phyloP scores from a whole-genome alignment of 768 basidiomycete species.

The Amanita phalloides region DNA sequence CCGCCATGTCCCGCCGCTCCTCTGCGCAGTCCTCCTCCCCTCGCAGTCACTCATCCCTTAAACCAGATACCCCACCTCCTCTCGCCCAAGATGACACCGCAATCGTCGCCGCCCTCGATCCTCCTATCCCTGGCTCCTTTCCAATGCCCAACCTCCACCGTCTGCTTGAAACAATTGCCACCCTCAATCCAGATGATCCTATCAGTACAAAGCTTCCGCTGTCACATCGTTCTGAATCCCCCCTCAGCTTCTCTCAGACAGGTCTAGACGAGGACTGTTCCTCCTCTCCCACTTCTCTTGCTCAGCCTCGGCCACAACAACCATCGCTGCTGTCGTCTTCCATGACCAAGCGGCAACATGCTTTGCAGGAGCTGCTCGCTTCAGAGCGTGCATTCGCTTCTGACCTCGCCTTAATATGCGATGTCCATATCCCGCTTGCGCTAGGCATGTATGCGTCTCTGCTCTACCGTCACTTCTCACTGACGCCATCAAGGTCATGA shows the following conservation, averaged over 20 bases:
- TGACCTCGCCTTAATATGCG: conserved; percentile 71
- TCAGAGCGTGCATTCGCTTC: conserved; percentile 76
- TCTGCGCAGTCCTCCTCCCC: conserved; percentile 1
- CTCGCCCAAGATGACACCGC: conserved; percentile 1
- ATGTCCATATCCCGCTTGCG: conserved; percentile 72
- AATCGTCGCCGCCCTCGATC: conserved; percentile 1
- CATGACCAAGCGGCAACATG: conserved; percentile 66
- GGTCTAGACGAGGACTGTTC: conserved; percentile 5
- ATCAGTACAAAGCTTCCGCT: background rate
- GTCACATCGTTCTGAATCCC: background rate
- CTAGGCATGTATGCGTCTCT: conserved; percentile 32
- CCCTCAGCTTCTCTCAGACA: background rate
- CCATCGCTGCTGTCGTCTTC: conserved; percentile 8
- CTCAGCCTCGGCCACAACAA: conserved; percentile 4
- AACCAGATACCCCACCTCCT: conserved; percentile 1
- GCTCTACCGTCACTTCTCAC: conserved; percentile 17
- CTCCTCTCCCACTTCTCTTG: conserved; percentile 16
- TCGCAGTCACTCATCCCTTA: background rate
- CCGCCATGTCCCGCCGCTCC: conserved; percentile 8
- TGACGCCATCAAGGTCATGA: conserved; percentile 21
- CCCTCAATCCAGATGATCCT: background rate
- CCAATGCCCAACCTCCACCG: background rate
- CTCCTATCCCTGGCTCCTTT: conserved; percentile 8
- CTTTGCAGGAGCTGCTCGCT: conserved; percentile 65
- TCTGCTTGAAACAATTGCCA: conserved; percentile 1